Evolutionary conservation across 2,329 filamentous ascomycete species (phyloP).

Genomic region (Verticillium longisporum): DNA sequence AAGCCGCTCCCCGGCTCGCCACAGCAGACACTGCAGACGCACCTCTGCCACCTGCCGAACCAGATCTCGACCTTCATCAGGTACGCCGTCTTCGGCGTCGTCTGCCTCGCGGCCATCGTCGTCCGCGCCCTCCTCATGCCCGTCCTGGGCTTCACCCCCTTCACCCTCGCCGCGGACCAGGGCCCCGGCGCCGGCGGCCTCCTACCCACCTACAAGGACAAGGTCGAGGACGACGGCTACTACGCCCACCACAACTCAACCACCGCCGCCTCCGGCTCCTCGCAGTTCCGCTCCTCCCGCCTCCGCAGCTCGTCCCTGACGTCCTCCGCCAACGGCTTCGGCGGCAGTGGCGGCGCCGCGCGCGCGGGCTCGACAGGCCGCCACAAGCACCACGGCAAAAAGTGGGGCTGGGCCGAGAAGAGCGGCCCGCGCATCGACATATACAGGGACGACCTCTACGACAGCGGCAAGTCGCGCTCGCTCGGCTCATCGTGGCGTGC

Average conservation of each 20-base stretch:
- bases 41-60: conserved; percentile 84
- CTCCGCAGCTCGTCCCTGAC: conserved; percentile 17
- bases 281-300: conserved; percentile 22
- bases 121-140: conserved; percentile 52
- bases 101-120: conserved; percentile 42
- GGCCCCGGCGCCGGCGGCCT: conserved; percentile 16
- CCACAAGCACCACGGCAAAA: conserved; percentile 14
- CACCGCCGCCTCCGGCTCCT: conserved; percentile 23
- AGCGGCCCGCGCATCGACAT: conserved; percentile 47
- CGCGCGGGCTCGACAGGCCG: conserved; percentile 14
- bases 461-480: conserved; percentile 27
- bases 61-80: conserved; percentile 77
- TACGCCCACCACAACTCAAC: conserved; percentile 11
- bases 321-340: conserved; percentile 10
- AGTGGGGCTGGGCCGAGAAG: conserved; percentile 37
- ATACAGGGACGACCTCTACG: conserved; percentile 37
- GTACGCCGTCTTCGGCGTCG: conserved; percentile 60
- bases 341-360: conserved; percentile 2
- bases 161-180: conserved; percentile 39
- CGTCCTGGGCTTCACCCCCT: conserved; percentile 43
- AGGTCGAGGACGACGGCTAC: conserved; percentile 40
- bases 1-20: conserved; percentile 36
- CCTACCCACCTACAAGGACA: conserved; percentile 46
- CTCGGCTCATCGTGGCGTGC: conserved; percentile 15
- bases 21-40: conserved; percentile 68